Base-by-base conservation (phyloP, 78 protist species). In the Dictyostelium intermedium region DNA sequence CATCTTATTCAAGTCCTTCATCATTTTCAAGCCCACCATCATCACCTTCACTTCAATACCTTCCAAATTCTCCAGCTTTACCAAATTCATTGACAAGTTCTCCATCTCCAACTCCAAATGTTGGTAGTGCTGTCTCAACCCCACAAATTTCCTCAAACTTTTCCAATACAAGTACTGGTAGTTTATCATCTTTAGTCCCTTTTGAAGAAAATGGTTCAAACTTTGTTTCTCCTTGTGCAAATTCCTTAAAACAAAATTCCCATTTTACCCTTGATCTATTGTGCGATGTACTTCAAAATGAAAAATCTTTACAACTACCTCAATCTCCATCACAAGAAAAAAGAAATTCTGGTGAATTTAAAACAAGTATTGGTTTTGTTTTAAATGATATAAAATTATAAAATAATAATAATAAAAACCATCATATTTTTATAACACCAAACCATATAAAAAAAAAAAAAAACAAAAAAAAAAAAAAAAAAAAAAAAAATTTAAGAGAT, bases 241-340 rank as follows among this genome's bases (percentile, higher is more conserved):
- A 47, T 10, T 34, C 34, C 25, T 63, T 18, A 11, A 27, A 39
- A n/a, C 76, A 53, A 53, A 43, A n/a, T 56, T 74, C 61, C n/a
- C 79, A 34, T 50, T 45, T 74, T 13, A 53, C 35, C 9, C 35
- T 81, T 9, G 85, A 81, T 39, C 32, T 89, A 1, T 61, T 89
- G 2, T 89, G 93, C 69, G 82, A 89, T 50, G 93, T 89, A 9
- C 70, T 89, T 4, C 83, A 89, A 80, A 89, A 66, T 41, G 87
- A 89, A 81, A 34, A 32, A 81, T 47, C 77, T 14, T 32, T 70
- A 27, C 77, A 70, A 32, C 43, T 32, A 13, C 77, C 35, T 32
- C 73, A 10, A 63, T 32, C 35, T 8, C 6, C 77, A 0, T 11
- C 20, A 0, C 20, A 18, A 32, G 23, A 13, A 5, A 14, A 30